Percentiles rank a stretch among this genome's conserved stretches.
Conservation (phyloP, 331 rosid genomes). For the Prunus yedoensis region DNA sequence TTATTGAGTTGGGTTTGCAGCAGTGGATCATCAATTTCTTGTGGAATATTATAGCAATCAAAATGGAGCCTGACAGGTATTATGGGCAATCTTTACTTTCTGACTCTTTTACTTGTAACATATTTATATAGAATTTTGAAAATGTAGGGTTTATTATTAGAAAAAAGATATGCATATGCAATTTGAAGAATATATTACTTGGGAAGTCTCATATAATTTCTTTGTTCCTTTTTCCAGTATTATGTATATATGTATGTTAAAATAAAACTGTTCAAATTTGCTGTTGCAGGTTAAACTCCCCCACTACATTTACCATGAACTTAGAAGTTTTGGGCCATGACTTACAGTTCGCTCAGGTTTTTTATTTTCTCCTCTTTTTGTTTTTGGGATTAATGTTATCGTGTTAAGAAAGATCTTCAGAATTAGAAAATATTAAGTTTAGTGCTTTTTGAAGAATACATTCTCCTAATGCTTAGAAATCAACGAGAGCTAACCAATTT, state of each 20-base stretch:
- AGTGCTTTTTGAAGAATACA: neutral
- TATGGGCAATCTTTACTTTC: constrained; percentile 15
- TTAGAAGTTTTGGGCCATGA: constrained; percentile 85
- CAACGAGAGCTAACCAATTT: neutral
- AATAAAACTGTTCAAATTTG: neutral
- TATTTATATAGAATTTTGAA: neutral
- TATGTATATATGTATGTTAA: neutral
- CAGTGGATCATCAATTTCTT: neutral
- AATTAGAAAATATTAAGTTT: neutral
- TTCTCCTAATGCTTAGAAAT: neutral
- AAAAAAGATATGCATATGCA: neutral
- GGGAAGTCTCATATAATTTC: neutral
- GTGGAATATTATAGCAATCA: neutral
- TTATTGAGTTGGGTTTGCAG: neutral
- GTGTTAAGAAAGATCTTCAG: neutral
- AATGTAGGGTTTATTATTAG: neutral
- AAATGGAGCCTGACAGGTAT: constrained; percentile 73
- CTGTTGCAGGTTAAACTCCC: constrained; percentile 67
- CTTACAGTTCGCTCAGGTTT: constrained; percentile 81
- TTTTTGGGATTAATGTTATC: neutral
- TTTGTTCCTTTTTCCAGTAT: neutral
- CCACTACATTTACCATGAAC: constrained; percentile 79
- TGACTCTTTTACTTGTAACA: neutral
- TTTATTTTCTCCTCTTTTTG: neutral
- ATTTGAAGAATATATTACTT: neutral